Evolutionary conservation across 1,284 basidiomycete species (phyloP).

Genomic region (Boletus albobrunnescens): DNA sequence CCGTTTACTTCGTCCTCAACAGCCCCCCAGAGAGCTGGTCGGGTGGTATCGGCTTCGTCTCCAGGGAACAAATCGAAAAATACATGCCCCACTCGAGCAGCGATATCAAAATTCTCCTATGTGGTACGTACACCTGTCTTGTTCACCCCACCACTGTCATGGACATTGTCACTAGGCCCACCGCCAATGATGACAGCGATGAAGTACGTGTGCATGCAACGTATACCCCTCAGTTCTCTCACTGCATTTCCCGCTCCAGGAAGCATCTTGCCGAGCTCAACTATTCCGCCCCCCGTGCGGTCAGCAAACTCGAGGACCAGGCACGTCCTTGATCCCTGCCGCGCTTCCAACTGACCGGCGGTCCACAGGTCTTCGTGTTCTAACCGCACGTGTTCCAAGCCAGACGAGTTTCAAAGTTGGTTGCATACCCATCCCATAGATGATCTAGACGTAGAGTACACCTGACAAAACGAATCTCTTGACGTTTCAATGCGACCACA

Average conservation of each 20-base stretch:
- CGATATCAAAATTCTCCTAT: conserved; percentile 82
- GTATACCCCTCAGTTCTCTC: neutral
- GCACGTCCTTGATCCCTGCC: conserved; percentile 40
- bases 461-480: neutral
- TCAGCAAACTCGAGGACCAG: conserved; percentile 92
- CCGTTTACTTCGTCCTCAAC: conserved; percentile 89
- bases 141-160: neutral
- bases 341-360: conserved; percentile 4
- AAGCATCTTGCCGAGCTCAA: conserved; percentile 85
- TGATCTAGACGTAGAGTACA: conserved; percentile 6
- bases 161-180: conserved; percentile 54
- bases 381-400: conserved; percentile 29
- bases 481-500: neutral
- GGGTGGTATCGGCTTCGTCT: conserved; percentile 88
- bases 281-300: conserved; percentile 83
- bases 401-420: neutral
- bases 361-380: conserved; percentile 60
- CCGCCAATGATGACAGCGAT: conserved; percentile 96
- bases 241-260: conserved; percentile 39
- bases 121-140: conserved; percentile 52
- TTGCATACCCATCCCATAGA: conserved; percentile 13
- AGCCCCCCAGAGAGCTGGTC: conserved; percentile 85
- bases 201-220: conserved; percentile 62
- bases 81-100: conserved; percentile 60
- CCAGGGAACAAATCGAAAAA: conserved; percentile 87